A percentile compares a stretch with the other conserved stretches of the same genome.
Evolutionary conservation across 192 early-diverging fungal species (phyloP).

Genomic region (Paraglomus occultum): DNA sequence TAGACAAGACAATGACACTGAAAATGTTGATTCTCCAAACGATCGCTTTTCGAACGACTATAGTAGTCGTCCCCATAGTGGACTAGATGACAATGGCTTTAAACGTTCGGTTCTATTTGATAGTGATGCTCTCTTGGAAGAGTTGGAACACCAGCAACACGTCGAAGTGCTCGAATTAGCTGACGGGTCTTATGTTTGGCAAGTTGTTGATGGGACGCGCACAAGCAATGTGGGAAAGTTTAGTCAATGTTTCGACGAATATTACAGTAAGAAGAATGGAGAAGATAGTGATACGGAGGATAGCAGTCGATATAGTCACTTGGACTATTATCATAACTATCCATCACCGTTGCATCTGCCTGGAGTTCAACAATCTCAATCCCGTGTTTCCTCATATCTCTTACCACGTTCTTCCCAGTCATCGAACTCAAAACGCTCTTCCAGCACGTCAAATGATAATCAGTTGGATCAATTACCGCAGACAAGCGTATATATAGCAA

Average conservation of each 20-base stretch:
- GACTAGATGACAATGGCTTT: background rate
- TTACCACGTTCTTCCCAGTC: background rate
- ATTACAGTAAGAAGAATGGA: slow-evolving; percentile 18
- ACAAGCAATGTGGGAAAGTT: background rate
- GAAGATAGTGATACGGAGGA: background rate
- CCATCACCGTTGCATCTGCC: slow-evolving; percentile 8
- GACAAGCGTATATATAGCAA: slow-evolving; percentile 28
- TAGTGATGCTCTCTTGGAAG: background rate
- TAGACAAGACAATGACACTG: no score
- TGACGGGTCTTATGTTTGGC: slow-evolving; percentile 28
- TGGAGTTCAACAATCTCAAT: background rate
- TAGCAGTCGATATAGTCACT: background rate
- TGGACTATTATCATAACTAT: slow-evolving; percentile 6
- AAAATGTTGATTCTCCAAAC: no score
- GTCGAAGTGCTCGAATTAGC: slow-evolving; percentile 28
- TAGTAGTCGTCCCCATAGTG: no score
- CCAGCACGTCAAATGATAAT: background rate
- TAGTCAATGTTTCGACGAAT: background rate
- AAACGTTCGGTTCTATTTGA: background rate
- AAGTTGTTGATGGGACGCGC: slow-evolving; percentile 27
- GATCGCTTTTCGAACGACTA: no score
- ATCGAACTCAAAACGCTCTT: background rate
- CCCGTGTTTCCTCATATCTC: background rate
- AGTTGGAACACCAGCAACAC: slow-evolving; percentile 15
- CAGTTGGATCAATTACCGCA: slow-evolving; percentile 9